Evolutionary conservation across 176 grass and related monocot species (phyloP).

Genomic region (Juncus effusus): DNA sequence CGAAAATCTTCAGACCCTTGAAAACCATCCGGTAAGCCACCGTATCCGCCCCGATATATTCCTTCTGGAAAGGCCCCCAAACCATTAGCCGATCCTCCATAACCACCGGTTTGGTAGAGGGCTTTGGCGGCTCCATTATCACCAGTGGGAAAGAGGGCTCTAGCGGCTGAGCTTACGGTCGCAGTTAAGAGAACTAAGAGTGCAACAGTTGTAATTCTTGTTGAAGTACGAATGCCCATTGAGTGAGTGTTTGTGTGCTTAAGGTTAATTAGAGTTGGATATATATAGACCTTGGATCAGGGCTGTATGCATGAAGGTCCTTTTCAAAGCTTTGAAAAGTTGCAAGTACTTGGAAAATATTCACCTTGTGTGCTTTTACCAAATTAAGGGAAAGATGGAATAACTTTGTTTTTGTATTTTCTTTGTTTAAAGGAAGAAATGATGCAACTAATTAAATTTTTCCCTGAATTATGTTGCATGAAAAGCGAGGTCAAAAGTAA

Average conservation of each 20-base stretch:
- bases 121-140: neutral
- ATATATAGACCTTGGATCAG: constrained; percentile 19
- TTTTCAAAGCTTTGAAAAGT: too few relatives aligned
- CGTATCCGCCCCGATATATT: neutral
- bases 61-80: constrained; percentile 7
- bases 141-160: constrained; percentile 21
- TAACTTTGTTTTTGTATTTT: too few relatives aligned
- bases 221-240: constrained; percentile 23
- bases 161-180: constrained; percentile 31
- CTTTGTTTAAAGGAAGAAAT: too few relatives aligned
- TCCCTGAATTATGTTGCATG: too few relatives aligned
- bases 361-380: too few relatives aligned
- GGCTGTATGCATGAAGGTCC: too few relatives aligned
- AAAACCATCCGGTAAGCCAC: neutral
- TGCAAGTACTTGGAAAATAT: too few relatives aligned
- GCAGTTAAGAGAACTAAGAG: constrained; percentile 30
- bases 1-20: neutral
- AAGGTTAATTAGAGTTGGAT: constrained; percentile 9
- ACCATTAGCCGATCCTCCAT: constrained; percentile 12
- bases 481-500: too few relatives aligned
- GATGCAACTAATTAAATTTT: too few relatives aligned
- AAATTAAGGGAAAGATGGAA: too few relatives aligned
- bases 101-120: neutral
- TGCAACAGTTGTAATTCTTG: constrained; percentile 20
- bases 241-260: constrained; percentile 10